Base-by-base conservation (phyloP, 1,284 basidiomycete species). In the Mixia osmundae region DNA sequence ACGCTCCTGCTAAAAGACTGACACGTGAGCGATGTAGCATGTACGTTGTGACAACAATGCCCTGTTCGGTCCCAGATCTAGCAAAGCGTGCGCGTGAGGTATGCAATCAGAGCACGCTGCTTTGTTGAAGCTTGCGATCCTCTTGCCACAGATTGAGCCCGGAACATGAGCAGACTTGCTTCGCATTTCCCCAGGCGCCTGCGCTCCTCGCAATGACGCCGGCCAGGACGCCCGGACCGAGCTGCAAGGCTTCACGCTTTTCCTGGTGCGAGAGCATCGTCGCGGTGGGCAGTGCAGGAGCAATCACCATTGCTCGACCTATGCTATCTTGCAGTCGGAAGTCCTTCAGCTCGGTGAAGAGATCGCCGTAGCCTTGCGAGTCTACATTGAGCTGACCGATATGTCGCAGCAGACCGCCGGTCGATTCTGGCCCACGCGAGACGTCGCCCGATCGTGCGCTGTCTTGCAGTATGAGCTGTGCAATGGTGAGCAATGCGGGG, bases 81-180 rank as follows among this genome's bases (percentile, higher is more conserved):
- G n/a, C n/a, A n/a, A n/a, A n/a, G n/a, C n/a, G n/a, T n/a, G n/a
- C n/a, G n/a, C n/a, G n/a, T n/a, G n/a, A n/a, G n/a, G n/a, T n/a
- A n/a, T n/a, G n/a, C n/a, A n/a, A n/a, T n/a, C n/a, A n/a, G n/a
- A n/a, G n/a, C n/a, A n/a, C n/a, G n/a, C n/a, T 37, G 5, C 15
- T 31, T 12, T 18, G 22, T 31, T 32, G 22, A 38, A 32, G 30
- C 33, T 38, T 16, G 30, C 30, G 2, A 10, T 16, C 27, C 57
- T 46, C 58, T 45, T 60, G 57, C 58, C 58, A 60, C 54, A 57
- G 56, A 1, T 56, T 60, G 46, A 53, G 45, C 0, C 58, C 58
- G 26, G 50, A 54, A 47, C 57, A 59, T 0, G 57, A 56, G 37
- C 58, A 59, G 19, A 60, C 56, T 11, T 54, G 58, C 53, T 60